Evolutionary conservation across 2,329 filamentous ascomycete genomes (phyloP), one percentile per base, ranked within the genome.

Genomic region (Pseudocercospora eumusae): DNA sequence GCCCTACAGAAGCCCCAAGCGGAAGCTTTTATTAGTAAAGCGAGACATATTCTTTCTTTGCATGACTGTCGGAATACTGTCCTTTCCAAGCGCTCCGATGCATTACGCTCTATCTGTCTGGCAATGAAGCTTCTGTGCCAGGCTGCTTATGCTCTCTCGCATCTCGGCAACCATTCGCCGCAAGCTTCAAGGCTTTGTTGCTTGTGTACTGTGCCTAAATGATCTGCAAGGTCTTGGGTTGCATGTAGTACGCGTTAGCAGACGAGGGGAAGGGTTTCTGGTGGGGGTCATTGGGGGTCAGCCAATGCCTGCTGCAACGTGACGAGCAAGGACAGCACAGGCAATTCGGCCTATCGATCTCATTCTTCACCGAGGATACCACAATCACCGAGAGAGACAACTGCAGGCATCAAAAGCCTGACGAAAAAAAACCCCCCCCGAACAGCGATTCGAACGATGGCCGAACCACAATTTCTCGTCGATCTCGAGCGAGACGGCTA

Each of bases 401-500:
- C 23, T n/a, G 21, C 15, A 1, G 10, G 1, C 47, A 52, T 15
- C 21, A 52, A 20, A 20, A 47, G 18, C 23, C 9, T 21, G 44
- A 47, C 20, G 23, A 1, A 28, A n/a, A 28, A 8, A 27, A 44
- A 10, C 13, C 25, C n/a, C n/a, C n/a, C n/a, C n/a, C n/a, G n/a
- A 49, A 21, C 2, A 18, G 25, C n/a, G 10, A 23, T 21, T 20
- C n/a, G 42, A 47, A 28, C 42, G 18, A 64, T 62, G 62, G 50
- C 62, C 4, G 60, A 57, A 31, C 60, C 66, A 15, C 62, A 66
- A 33, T 68, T 66, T 40, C 54, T 66, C 15, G n/a, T 18, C 13
- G 66, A 65, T 47, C 64, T 68, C 21, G 62, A 68, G 27, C 45
- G 59, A 53, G 61, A 68, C 40, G 66, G 66, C 52, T 68, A 65